phyloP scores from a whole-genome alignment of 1,284 basidiomycete species.

The Ustilago vetiveriae region DNA sequence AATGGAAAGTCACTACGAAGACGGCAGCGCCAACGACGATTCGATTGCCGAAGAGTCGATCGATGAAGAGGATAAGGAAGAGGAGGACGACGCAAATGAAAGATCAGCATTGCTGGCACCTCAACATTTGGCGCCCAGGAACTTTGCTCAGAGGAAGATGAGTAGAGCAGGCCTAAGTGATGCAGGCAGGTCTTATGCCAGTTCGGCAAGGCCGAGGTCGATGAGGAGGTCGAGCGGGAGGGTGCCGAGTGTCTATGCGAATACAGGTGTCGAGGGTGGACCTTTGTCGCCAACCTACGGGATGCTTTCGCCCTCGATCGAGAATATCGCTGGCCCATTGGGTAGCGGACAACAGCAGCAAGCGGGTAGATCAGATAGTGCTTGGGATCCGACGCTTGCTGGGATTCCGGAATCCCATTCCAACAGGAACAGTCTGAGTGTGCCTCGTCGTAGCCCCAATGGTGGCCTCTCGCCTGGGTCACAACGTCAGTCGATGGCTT shows the following conservation, averaged over 20 bases:
- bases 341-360: background rate
- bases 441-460: conserved; percentile 2
- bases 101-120: conserved; percentile 38
- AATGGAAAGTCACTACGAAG: conserved; percentile 22
- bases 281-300: conserved; percentile 21
- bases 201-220: conserved; percentile 23
- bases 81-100: conserved; percentile 25
- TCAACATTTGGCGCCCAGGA: conserved; percentile 55
- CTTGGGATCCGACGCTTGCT: conserved; percentile 57
- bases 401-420: conserved; percentile 56
- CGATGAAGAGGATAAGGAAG: conserved; percentile 43
- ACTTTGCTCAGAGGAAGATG: conserved; percentile 60
- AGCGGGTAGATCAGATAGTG: conserved; percentile 19
- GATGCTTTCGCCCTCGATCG: conserved; percentile 14
- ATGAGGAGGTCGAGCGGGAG: conserved; percentile 43
- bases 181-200: conserved; percentile 22
- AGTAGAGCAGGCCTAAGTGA: conserved; percentile 30
- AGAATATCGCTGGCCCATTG: conserved; percentile 2
- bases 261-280: conserved; percentile 55
- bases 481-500: conserved; percentile 13
- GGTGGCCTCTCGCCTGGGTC: conserved; percentile 12
- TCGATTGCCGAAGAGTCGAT: conserved; percentile 28
- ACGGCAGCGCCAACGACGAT: conserved; percentile 61
- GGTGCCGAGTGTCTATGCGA: conserved; percentile 56
- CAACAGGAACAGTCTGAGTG: conserved; percentile 26